phyloP scores from a whole-genome alignment of 2,329 filamentous ascomycete genomes.

The Epicoccum nigrum region DNA sequence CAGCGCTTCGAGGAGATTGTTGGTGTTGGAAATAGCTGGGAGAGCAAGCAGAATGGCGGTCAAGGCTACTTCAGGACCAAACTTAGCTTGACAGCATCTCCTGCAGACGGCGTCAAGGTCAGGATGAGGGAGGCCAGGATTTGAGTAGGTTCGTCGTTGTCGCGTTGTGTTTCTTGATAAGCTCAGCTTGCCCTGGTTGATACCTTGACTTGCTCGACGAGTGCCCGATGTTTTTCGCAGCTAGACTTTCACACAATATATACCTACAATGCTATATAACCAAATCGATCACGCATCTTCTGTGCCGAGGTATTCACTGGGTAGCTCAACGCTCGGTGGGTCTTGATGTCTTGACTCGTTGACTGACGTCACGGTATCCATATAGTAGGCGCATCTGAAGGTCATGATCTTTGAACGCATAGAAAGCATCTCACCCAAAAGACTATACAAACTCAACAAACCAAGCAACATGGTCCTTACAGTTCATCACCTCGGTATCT shows the following conservation, averaged over 20 bases:
- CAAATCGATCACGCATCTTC: too few species aligned
- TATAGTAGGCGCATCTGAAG: not conserved
- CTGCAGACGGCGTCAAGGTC: slow-evolving; percentile 42
- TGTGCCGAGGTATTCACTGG: slow-evolving; percentile 7
- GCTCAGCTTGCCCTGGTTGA: too few species aligned
- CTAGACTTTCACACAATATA: too few species aligned
- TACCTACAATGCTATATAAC: too few species aligned
- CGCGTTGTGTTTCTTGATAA: too few species aligned
- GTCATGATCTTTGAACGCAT: not conserved
- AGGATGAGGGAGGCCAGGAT: slow-evolving; percentile 39
- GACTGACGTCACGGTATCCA: slow-evolving; percentile 14
- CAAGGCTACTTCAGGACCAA: slow-evolving; percentile 30
- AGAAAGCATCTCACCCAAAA: not conserved
- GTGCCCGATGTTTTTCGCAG: too few species aligned
- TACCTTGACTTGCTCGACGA: too few species aligned
- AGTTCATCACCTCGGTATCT: slow-evolving; percentile 44
- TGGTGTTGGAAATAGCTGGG: slow-evolving; percentile 36
- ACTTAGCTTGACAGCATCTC: slow-evolving; percentile 34
- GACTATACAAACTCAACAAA: too few species aligned
- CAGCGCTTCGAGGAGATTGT: slow-evolving; percentile 40
- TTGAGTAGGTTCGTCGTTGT: slow-evolving; percentile 1
- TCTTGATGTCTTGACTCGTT: slow-evolving; percentile 4
- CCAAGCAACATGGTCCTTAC: slow-evolving; percentile 30
- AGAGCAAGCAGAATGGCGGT: slow-evolving; percentile 30
- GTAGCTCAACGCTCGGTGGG: not conserved